Conservation (phyloP, 306 rosid genomes). For the Corylus heterophylla region DNA sequence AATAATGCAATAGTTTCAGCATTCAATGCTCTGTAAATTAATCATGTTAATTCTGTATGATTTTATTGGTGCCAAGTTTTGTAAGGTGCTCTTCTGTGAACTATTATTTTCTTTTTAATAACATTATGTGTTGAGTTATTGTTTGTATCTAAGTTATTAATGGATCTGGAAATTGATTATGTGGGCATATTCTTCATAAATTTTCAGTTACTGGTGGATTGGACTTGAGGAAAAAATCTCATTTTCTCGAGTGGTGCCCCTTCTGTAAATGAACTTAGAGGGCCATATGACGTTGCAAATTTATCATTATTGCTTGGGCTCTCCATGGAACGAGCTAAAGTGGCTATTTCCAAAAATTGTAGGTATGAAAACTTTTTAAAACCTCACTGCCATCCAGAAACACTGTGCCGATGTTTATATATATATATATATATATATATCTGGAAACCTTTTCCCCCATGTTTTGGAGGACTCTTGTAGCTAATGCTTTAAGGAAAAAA, state of each 20-base stretch:
- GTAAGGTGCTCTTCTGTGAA: background rate
- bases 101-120: background rate
- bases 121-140: background rate
- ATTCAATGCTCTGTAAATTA: background rate
- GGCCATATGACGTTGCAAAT: constrained; percentile 89
- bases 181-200: constrained; percentile 9
- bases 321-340: constrained; percentile 75
- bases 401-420: background rate
- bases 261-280: constrained; percentile 74
- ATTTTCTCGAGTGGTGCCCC: constrained; percentile 76
- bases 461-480: constrained; percentile 63
- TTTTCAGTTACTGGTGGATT: constrained; percentile 76
- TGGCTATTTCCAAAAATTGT: constrained; percentile 78
- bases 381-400: constrained; percentile 11
- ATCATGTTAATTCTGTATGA: background rate
- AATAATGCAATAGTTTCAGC: background rate
- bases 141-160: constrained; percentile 1
- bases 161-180: constrained; percentile 16
- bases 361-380: constrained; percentile 52
- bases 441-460: constrained; percentile 10
- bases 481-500: constrained; percentile 74
- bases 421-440: background rate
- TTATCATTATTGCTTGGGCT: constrained; percentile 73
- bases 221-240: constrained; percentile 79
- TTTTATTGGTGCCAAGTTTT: background rate